These are phyloP conservation scores for Fusarium staphyleae DNA, from an alignment of 2,329 filamentous ascomycete genomes.

Conservation along the genomic window DNA sequence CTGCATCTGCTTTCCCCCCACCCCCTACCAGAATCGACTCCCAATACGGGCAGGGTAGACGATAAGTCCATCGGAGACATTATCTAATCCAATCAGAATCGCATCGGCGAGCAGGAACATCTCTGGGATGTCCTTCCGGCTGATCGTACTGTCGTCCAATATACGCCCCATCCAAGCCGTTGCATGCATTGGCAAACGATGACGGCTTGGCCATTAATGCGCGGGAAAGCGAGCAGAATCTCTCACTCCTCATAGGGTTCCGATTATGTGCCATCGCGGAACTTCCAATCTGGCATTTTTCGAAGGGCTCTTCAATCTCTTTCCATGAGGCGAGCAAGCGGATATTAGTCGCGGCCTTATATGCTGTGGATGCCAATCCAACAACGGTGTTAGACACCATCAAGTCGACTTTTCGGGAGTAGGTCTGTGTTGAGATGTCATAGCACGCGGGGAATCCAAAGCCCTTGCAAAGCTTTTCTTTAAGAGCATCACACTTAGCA, in stretches of 20 bases:
- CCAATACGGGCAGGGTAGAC: slow-evolving; percentile 25
- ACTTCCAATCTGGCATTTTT: no score
- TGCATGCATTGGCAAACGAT: no score
- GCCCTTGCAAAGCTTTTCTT: slow-evolving; percentile 63
- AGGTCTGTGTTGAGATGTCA: slow-evolving; percentile 68
- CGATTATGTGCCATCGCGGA: slow-evolving; percentile 55
- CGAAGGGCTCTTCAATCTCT: slow-evolving; percentile 86
- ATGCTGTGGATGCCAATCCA: slow-evolving; percentile 78
- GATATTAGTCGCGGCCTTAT: slow-evolving; percentile 76
- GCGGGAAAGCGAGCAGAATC: no score
- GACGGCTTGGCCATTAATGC: no score
- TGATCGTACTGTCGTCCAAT: no score
- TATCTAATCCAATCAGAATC: slow-evolving; percentile 16
- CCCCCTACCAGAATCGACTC: slow-evolving; percentile 11
- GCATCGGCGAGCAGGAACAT: slow-evolving; percentile 28
- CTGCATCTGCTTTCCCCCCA: no score
- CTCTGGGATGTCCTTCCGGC: slow-evolving; percentile 32
- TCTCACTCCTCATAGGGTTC: no score
- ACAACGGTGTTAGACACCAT: slow-evolving; percentile 81
- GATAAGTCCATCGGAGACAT: slow-evolving; percentile 33
- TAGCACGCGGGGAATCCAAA: slow-evolving; percentile 60
- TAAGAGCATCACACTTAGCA: slow-evolving; percentile 60
- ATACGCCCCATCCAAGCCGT: no score
- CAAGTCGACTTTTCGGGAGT: slow-evolving; percentile 81
- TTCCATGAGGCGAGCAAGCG: slow-evolving; percentile 79